A percentile compares a stretch with the other conserved stretches of the same genome.
These are phyloP conservation scores for Neofusicoccum parvum DNA, from an alignment of 2,329 filamentous ascomycete genomes.

Conservation along the genomic window DNA sequence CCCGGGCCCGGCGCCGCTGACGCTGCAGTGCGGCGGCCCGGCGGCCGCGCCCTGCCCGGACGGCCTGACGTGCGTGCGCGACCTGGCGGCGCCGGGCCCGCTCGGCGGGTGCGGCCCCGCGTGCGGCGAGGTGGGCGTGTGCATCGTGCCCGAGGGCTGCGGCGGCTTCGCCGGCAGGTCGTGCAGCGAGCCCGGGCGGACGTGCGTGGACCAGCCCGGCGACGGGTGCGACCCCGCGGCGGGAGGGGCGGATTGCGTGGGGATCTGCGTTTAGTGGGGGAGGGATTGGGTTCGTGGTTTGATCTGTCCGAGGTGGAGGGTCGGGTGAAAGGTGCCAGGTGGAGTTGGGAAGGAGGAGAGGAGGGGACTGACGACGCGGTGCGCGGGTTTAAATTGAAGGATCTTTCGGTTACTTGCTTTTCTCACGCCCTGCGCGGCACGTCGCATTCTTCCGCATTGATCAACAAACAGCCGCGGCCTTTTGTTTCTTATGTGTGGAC, in stretches of 20 bases:
- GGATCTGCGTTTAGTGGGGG: constrained; percentile 39
- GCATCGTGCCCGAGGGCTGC: constrained; percentile 40
- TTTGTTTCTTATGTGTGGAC: neutral
- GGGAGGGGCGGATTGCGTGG: constrained; percentile 47
- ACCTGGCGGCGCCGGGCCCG: neutral
- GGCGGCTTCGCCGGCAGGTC: constrained; percentile 44
- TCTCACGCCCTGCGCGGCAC: no score
- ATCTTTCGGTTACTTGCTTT: no score
- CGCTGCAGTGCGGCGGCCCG: neutral
- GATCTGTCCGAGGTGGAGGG: no score
- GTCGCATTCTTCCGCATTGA: no score
- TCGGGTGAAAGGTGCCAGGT: no score
- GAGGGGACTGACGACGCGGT: no score
- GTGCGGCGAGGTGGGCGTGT: constrained; percentile 38
- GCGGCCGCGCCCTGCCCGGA: neutral
- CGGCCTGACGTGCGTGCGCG: neutral
- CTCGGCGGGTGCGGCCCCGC: constrained; percentile 33
- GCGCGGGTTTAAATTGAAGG: no score
- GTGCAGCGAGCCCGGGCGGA: constrained; percentile 36
- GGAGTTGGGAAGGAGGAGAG: no score
- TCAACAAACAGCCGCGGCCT: neutral
- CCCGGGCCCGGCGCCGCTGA: neutral
- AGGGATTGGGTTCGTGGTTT: no score
- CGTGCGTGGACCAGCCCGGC: constrained; percentile 47
- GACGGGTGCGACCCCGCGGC: constrained; percentile 45